Evolutionary conservation across 768 basidiomycete species (phyloP).

Genomic region (Holtermanniella nyarrowii): DNA sequence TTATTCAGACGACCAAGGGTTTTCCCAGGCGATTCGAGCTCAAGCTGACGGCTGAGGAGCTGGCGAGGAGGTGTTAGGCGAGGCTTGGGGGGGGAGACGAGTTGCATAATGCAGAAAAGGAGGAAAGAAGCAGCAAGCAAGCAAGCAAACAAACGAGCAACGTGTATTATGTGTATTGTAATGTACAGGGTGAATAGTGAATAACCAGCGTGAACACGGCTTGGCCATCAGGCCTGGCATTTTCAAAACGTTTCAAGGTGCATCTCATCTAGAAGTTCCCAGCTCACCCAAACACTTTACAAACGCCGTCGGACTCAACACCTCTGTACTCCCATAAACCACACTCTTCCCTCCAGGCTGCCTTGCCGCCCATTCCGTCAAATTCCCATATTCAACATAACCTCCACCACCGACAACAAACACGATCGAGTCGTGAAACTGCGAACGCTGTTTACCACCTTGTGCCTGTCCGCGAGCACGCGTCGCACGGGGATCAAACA

Average conservation of each 20-base stretch:
- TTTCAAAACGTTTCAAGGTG: not conserved
- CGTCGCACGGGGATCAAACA: constrained; percentile 81
- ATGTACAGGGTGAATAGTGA: too few species aligned
- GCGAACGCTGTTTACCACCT: constrained; percentile 44
- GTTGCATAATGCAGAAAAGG: too few species aligned
- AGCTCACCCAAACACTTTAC: constrained; percentile 55
- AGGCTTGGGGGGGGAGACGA: too few species aligned
- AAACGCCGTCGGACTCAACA: constrained; percentile 79
- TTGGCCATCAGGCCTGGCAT: too few species aligned
- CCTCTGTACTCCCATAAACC: constrained; percentile 93
- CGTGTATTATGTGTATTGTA: too few species aligned
- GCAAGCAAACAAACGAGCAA: too few species aligned
- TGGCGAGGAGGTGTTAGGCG: not conserved
- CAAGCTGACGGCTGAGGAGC: not conserved
- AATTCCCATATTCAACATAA: constrained; percentile 93
- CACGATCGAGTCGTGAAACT: constrained; percentile 77
- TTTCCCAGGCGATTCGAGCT: not conserved
- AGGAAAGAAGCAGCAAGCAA: too few species aligned
- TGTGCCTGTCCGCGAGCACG: constrained; percentile 43
- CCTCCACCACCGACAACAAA: constrained; percentile 95
- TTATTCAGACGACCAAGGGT: not conserved
- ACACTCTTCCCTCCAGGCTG: constrained; percentile 56
- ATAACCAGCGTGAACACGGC: too few species aligned
- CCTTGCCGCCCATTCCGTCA: constrained; percentile 76
- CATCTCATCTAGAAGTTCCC: constrained; percentile 7